Base-by-base conservation (phyloP, 257 asterid species). In the Solanum pennellii region DNA sequence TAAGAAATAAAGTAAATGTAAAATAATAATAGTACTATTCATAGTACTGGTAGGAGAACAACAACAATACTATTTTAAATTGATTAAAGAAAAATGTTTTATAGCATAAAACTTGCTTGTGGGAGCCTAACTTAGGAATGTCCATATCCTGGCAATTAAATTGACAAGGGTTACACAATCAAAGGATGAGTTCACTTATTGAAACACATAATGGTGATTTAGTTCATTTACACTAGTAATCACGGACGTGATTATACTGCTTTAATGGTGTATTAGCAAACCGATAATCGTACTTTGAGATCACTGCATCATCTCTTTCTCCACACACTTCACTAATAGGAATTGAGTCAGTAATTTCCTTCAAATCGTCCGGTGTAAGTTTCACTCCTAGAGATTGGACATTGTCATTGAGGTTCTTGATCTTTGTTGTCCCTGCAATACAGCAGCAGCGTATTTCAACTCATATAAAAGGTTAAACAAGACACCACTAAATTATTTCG, bases 351-450 rank as follows among this genome's bases (percentile, higher is more conserved):
- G 69, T 42, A 44, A 93, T 90, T 86, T 86, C 91, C 75, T 91
- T 84, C 89, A 90, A 44, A 37, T 93, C 91, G 74, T 91, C 89
- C 25, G 56, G 14, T 7, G 86, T 89, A 39, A 93, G 91, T 91
- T 89, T 90, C 89, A 92, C 72, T 14, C 68, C 89, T 83, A 91
- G 11, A 10, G 93, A 90, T 12, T 87, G 86, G 65, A 88, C 88
- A 87, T 92, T 91, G 33, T 52, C 83, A 18, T 90, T 90, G 62
- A 92, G 91, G 74, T 93, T 93, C 88, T 85, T 88, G 5, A 91
- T 89, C 92, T 93, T 91, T 12, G 95, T 91, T 42, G 94, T 92
- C n/a, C 90, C 93, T 90, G 87, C 56, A 35, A 39, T 21, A 23
- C 13, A 49, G 29, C 62, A 49, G 3, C 16, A 47, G 82, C 1